Conservation (phyloP, 345 rosid species). For the Eucalyptus dawsonii region DNA sequence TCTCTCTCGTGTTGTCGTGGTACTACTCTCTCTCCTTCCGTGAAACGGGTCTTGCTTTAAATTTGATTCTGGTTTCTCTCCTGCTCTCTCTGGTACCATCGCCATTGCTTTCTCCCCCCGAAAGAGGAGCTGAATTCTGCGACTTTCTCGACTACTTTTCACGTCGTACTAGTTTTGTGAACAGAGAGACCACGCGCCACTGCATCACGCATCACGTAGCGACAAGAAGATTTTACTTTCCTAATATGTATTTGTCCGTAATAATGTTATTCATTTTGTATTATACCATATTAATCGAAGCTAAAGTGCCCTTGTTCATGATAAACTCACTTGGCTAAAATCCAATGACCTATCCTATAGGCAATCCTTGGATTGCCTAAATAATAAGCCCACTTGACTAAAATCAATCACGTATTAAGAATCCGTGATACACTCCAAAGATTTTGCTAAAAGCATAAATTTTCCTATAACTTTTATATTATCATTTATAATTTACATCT, state of each 20-base stretch:
- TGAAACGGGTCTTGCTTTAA: background rate
- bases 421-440: fast-evolving
- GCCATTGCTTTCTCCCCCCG: background rate
- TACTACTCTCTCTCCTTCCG: background rate
- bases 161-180: background rate
- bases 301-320: background rate
- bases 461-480: background rate
- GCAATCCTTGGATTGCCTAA: background rate
- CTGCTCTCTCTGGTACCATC: background rate
- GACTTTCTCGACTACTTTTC: background rate
- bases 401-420: background rate
- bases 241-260: background rate
- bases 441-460: background rate
- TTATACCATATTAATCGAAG: background rate
- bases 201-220: background rate
- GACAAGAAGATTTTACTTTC: background rate
- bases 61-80: background rate
- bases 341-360: background rate
- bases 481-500: background rate
- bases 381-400: background rate
- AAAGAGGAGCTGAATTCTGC: background rate
- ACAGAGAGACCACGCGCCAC: background rate
- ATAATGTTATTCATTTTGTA: background rate
- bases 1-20: background rate
- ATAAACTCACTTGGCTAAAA: background rate